Conservation (phyloP, 208 protist genomes). For the Trypanosomatidae sp. region DNA sequence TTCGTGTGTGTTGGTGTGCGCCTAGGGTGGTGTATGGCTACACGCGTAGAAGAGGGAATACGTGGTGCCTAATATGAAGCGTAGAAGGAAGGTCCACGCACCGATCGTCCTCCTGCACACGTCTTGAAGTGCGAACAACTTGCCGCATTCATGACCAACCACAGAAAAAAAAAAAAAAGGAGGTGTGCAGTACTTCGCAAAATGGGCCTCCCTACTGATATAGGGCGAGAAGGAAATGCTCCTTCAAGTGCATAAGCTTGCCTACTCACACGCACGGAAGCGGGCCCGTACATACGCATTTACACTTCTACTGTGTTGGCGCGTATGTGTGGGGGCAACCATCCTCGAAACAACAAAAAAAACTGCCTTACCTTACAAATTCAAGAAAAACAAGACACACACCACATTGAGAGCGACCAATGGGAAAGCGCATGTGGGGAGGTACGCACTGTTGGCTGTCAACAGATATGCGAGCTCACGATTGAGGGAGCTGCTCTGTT, state of each 20-base stretch:
- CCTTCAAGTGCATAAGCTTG: neutral
- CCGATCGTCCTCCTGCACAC: neutral
- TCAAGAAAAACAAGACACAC: neutral
- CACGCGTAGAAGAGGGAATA: neutral
- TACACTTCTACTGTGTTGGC: neutral
- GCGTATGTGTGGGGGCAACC: neutral
- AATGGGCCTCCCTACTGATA: neutral
- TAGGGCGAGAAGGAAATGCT: neutral
- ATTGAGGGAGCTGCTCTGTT: neutral
- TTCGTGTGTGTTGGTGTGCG: neutral
- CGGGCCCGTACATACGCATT: neutral
- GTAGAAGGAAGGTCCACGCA: neutral
- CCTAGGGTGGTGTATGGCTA: neutral
- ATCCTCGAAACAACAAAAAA: too few species aligned
- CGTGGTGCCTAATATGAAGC: neutral
- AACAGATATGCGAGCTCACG: neutral
- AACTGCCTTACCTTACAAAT: too few species aligned
- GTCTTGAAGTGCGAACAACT: neutral
- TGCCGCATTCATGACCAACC: neutral
- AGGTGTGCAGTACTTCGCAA: neutral
- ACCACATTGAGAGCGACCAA: neutral
- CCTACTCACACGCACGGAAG: neutral
- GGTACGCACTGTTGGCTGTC: neutral
- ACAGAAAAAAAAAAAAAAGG: neutral
- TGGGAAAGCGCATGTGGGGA: neutral